Evolutionary conservation across 2,329 filamentous ascomycete genomes (phyloP), one percentile per base, ranked within the genome.

Genomic region (Microsporum canis): DNA sequence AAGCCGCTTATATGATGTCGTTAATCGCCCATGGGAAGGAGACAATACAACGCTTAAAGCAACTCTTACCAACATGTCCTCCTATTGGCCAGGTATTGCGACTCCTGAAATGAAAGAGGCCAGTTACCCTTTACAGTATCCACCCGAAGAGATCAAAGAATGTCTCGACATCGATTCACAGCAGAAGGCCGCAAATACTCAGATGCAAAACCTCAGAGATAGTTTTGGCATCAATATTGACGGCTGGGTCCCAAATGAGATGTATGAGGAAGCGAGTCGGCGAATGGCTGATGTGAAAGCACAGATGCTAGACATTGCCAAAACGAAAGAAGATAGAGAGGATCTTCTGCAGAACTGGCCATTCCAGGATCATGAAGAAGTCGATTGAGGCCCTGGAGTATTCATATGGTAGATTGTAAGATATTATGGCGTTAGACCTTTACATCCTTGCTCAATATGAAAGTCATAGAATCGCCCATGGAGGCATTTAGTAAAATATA

Each of bases 11-110:
- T 64, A 66, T 51, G 56, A 65, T 33, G 61, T 60, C 23, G 65
- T 65, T 1, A 61, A 62, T 56, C 59, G 45, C 5, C 66, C 66
- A 1, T 71, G 68, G 68, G 67, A 71, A 58, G 67, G 67, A 8
- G 63, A 69, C 34, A 68, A 62, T 10, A 58, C 65, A 1, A 61
- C 63, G 6, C 62, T 71, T n/a, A 65, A 62, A 60, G 65, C 65
- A 31, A 66, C 68, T 7, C 60, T 70, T 36, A 67, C 70, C 31
- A 60, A 63, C 23, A 23, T 61, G 1, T 62, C 66, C 31, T 55
- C 60, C 47, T 63, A 63, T 56, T 69, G 65, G 66, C 43, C 36
- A 10, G 34, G 43, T 14, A 51, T 63, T 31, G 45, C 57, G 23
- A 34, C 17, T 43, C 47, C 53, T 33, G 33, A 55, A 43, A 59